Conservation (phyloP, 495 filamentous ascomycete species). For the Podospora bellae-mahoneyi region DNA sequence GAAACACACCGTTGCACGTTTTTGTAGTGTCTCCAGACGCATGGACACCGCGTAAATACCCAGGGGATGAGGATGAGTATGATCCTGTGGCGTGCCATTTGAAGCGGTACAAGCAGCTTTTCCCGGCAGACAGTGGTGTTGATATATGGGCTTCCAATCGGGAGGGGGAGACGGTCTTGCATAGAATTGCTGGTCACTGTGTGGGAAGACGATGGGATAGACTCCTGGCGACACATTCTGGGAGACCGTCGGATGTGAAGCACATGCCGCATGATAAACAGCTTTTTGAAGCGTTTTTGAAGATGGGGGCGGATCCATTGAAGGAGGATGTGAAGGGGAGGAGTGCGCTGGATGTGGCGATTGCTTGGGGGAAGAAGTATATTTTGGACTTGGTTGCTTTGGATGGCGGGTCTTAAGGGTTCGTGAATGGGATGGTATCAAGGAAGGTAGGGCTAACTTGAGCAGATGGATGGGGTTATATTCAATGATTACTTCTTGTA, state of each 20-base stretch:
- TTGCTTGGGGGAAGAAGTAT: slow-evolving; percentile 34
- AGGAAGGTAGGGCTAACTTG: too few species aligned
- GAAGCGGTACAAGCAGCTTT: background rate
- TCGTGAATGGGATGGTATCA: too few species aligned
- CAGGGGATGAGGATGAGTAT: background rate
- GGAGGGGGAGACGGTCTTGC: slow-evolving; percentile 32
- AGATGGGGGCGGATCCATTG: slow-evolving; percentile 36
- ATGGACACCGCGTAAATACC: too few species aligned
- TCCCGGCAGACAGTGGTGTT: slow-evolving; percentile 12
- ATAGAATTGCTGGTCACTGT: slow-evolving; percentile 26
- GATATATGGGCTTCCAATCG: slow-evolving; percentile 32
- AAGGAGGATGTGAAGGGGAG: slow-evolving; percentile 31
- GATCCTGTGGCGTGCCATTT: background rate
- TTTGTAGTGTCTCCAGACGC: slow-evolving; percentile 16
- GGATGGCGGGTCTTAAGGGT: too few species aligned
- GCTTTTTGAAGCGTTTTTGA: slow-evolving; percentile 29
- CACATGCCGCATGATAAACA: slow-evolving; percentile 12
- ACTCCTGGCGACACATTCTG: too few species aligned
- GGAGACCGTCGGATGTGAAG: slow-evolving; percentile 11
- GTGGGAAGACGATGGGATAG: too few species aligned
- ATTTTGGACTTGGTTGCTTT: slow-evolving; percentile 29
- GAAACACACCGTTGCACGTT: slow-evolving; percentile 33
- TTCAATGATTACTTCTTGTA: too few species aligned
- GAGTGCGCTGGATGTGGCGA: slow-evolving; percentile 38
- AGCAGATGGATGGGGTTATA: too few species aligned